Evolutionary conservation across 495 filamentous ascomycete species (phyloP), one percentile per base, ranked within the genome.

Genomic region (Aspergillus sparsus): DNA sequence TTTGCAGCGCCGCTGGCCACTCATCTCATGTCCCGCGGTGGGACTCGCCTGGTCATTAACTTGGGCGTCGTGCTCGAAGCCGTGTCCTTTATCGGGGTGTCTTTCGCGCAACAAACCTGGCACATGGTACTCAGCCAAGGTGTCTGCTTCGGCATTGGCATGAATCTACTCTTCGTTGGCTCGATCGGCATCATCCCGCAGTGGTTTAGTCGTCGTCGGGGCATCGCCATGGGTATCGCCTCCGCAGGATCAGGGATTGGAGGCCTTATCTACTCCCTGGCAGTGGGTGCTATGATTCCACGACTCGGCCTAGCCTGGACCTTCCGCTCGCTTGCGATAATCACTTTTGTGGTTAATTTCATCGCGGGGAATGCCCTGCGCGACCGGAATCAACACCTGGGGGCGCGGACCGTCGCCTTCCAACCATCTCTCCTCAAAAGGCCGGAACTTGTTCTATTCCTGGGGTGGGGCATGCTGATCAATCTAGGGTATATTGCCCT

Each of bases 121-220:
- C 87, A 89, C 37, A 77, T 90, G 6, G 84, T 89, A 51, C 80
- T 94, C 2, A 83, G 79, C 49, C 89, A 93, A 65, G 90, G 89
- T 4, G 63, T 91, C 1, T 81, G 84, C 58, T 88, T 92, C 54
- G 90, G 90, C 9, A 59, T 83, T 11, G 90, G 87, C 1, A 79
- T 92, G 71, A 89, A 89, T 1, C 85, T 91, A 53, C 77, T 85
- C 18, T 94, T 89, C 70, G 85, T 87, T 11, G 77, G 82, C 13
- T 82, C 80, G 10, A 55, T 63, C 10, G 82, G 81, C 35, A 80
- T 91, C 2, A 76, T 87, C 0, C 81, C 88, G 2, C 87, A 92
- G 68, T 93, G 90, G 90, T 93, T 93, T 72, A 5, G 67, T 0
- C 77, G 72, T 2, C 68, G 66, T 31, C 71, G 80, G 16, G 77